phyloP scores from a whole-genome alignment of 2,329 filamentous ascomycete genomes.

The Corynespora cassiicola region DNA sequence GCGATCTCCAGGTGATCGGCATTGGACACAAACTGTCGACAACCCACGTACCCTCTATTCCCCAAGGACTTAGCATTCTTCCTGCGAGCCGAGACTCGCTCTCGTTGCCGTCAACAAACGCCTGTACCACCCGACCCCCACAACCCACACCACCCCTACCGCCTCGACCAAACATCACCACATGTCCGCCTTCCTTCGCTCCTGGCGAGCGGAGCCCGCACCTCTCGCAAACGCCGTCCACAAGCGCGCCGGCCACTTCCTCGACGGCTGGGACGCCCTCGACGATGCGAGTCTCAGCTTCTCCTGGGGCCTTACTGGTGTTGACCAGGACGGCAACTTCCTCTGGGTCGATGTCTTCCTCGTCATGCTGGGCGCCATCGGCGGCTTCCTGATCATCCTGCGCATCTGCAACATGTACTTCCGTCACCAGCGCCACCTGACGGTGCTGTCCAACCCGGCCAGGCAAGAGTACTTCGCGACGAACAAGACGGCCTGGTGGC shows the following conservation, averaged over 20 bases:
- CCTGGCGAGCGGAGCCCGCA: conserved; percentile 27
- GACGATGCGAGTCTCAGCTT: conserved; percentile 41
- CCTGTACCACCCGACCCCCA: too few relatives aligned
- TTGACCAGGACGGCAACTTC: conserved; percentile 56
- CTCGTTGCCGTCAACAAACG: too few relatives aligned
- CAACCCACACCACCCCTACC: conserved; percentile 2
- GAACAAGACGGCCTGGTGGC: conserved; percentile 54
- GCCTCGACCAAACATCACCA: conserved; percentile 13
- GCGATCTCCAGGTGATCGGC: too few relatives aligned
- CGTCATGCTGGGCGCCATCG: conserved; percentile 42
- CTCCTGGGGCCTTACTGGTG: conserved; percentile 54
- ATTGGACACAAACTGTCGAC: too few relatives aligned
- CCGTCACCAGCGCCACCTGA: conserved; percentile 53
- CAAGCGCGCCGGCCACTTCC: conserved; percentile 23
- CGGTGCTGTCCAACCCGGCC: conserved; percentile 49
- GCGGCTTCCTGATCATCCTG: conserved; percentile 47
- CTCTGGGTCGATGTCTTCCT: conserved; percentile 54
- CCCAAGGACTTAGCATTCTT: conserved; percentile 4
- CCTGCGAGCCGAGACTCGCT: too few relatives aligned
- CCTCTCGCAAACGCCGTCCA: conserved; percentile 9
- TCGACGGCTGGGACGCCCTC: conserved; percentile 37
- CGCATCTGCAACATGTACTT: conserved; percentile 51
- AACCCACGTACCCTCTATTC: too few relatives aligned
- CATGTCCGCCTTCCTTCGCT: conserved; percentile 33
- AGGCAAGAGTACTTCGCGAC: conserved; percentile 54